These are phyloP conservation scores for Marchantia polymorpha DNA, from an alignment of 225 moss, liverwort and hornwort genomes.

Conservation along the genomic window DNA sequence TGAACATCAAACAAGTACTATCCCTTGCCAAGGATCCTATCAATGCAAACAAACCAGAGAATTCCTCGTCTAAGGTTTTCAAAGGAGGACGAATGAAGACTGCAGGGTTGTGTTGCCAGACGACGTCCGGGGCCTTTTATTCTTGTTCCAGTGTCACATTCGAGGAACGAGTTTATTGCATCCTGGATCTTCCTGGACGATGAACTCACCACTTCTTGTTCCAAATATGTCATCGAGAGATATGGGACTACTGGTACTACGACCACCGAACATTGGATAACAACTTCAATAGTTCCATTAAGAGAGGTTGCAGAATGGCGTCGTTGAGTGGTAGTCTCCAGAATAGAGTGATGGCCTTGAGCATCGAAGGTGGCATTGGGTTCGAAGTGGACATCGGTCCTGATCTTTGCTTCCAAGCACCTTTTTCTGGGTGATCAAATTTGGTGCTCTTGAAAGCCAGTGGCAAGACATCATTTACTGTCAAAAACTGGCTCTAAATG, in stretches of 20 bases:
- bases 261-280: conserved; percentile 25
- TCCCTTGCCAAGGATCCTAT: conserved; percentile 20
- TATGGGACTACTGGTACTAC: conserved; percentile 14
- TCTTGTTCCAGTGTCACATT: conserved; percentile 23
- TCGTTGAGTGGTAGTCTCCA: conserved; percentile 31
- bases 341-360: conserved; percentile 18
- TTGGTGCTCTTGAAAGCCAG: conserved; percentile 27
- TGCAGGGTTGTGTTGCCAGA: conserved; percentile 31
- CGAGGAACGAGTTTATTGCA: conserved; percentile 17
- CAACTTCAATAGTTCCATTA: conserved; percentile 13
- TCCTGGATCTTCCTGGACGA: conserved; percentile 36
- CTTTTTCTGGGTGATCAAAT: conserved; percentile 37
- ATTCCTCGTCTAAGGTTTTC: conserved; percentile 36
- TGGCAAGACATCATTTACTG: conserved; percentile 17
- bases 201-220: conserved; percentile 14
- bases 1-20: conserved; percentile 40
- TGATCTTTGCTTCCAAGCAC: conserved; percentile 28
- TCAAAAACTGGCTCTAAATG: conserved; percentile 4
- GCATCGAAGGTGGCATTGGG: conserved; percentile 14
- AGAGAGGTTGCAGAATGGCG: conserved; percentile 24
- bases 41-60: conserved; percentile 20
- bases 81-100: conserved; percentile 37
- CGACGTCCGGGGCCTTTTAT: neutral
- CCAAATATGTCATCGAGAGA: conserved; percentile 30
- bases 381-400: conserved; percentile 25